phyloP scores from a whole-genome alignment of 768 basidiomycete genomes.

The Leccinellum luteum region DNA sequence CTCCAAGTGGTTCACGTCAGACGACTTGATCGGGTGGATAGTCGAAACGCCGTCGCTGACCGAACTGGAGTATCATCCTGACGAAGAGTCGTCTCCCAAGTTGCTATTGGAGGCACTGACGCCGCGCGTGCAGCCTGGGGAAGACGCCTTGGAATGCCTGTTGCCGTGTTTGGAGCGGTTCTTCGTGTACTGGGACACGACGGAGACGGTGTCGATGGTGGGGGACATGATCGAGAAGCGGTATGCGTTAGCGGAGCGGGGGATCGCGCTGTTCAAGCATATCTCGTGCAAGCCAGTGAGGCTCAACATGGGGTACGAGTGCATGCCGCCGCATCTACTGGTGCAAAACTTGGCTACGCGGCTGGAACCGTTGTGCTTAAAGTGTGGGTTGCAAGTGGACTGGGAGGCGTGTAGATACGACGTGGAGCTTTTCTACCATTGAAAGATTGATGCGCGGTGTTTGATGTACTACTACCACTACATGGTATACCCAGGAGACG shows the following conservation, averaged over 20 bases:
- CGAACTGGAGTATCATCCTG: constrained; percentile 24
- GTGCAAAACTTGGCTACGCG: constrained; percentile 19
- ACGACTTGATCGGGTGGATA: constrained; percentile 17
- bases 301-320: constrained; percentile 12
- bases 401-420: constrained; percentile 21
- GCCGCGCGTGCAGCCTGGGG: constrained; percentile 7
- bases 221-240: constrained; percentile 26
- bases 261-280: constrained; percentile 12
- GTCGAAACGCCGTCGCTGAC: constrained; percentile 16
- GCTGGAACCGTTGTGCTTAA: constrained; percentile 17
- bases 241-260: constrained; percentile 11
- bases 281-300: constrained; percentile 24
- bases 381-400: constrained; percentile 18
- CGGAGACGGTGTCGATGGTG: constrained; percentile 24
- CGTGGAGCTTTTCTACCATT: constrained; percentile 21
- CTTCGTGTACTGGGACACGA: constrained; percentile 24
- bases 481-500: background rate
- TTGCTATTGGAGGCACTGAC: constrained; percentile 21
- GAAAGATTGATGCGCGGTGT: background rate
- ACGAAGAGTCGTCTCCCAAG: constrained; percentile 20
- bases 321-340: constrained; percentile 7
- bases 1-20: constrained; percentile 17
- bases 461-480: background rate
- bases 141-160: constrained; percentile 13
- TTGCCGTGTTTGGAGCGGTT: constrained; percentile 19